These are phyloP conservation scores for Penicillium atrosanguineum DNA, from an alignment of 495 filamentous ascomycete species.

Conservation along the genomic window DNA sequence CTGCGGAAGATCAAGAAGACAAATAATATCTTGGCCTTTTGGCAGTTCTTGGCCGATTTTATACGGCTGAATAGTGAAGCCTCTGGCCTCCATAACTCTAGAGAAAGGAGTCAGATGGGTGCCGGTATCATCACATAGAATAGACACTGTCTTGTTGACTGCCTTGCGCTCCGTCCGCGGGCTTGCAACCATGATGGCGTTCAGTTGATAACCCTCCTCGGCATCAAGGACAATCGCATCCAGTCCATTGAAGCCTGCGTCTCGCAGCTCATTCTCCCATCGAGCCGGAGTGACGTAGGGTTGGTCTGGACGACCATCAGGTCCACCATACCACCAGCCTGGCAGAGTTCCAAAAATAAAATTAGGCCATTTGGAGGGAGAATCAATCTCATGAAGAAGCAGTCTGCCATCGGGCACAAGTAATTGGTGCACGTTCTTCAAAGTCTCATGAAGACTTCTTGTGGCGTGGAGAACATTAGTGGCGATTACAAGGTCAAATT, in stretches of 20 bases:
- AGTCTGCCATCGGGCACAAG: slow-evolving; percentile 24
- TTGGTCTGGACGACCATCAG: slow-evolving; percentile 21
- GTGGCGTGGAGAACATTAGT: slow-evolving; percentile 55
- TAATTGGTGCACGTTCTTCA: slow-evolving; percentile 39
- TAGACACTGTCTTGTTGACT: background rate
- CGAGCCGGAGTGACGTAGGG: slow-evolving; percentile 25
- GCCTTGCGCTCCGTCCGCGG: no score
- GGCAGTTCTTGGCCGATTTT: slow-evolving; percentile 19
- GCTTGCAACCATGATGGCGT: slow-evolving; percentile 30
- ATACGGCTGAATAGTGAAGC: no score
- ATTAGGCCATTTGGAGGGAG: slow-evolving; percentile 2
- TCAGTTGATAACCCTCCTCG: slow-evolving; percentile 27
- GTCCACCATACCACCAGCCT: slow-evolving; percentile 29
- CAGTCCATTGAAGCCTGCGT: slow-evolving; percentile 30
- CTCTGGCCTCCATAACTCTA: no score
- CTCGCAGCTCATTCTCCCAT: slow-evolving; percentile 27
- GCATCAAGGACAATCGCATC: slow-evolving; percentile 32
- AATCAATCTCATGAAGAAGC: slow-evolving; percentile 23
- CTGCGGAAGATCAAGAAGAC: slow-evolving; percentile 27
- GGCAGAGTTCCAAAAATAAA: slow-evolving; percentile 19
- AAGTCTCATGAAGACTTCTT: slow-evolving; percentile 26
- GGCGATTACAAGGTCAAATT: slow-evolving; percentile 54
- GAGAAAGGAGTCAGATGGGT: no score
- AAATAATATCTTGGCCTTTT: slow-evolving; percentile 32
- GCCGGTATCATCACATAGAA: background rate